A percentile compares a stretch with the other conserved stretches of the same genome.
These are phyloP conservation scores for Logfia minima DNA, from an alignment of 129 eudicot species.

Conservation along the genomic window DNA sequence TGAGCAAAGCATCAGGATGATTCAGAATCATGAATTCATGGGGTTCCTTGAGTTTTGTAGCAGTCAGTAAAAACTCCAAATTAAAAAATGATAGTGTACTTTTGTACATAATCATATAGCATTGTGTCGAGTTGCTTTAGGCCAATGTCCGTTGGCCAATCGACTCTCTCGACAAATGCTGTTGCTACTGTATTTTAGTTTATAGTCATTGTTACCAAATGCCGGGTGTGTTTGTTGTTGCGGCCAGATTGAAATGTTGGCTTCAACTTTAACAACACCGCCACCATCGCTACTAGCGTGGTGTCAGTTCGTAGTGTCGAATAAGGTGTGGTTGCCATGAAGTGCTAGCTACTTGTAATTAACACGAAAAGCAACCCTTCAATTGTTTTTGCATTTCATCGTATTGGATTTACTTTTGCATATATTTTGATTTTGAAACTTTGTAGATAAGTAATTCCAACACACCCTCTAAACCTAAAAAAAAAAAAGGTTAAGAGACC, in stretches of 20 bases:
- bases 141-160: conserved; percentile 43
- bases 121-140: conserved; percentile 25
- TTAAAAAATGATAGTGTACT: background rate
- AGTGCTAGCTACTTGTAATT: conserved; percentile 40
- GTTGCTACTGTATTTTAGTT: background rate
- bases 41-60: conserved; percentile 81
- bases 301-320: conserved; percentile 20
- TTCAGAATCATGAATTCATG: conserved; percentile 81
- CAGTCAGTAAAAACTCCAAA: conserved; percentile 42
- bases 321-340: conserved; percentile 18
- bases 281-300: conserved; percentile 8
- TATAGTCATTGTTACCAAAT: conserved; percentile 7
- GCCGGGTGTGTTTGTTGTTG: conserved; percentile 1
- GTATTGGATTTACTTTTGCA: conserved; percentile 26
- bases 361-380: conserved; percentile 36
- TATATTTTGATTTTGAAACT: background rate
- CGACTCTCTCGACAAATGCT: conserved; percentile 1
- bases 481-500: no score
- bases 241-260: background rate
- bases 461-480: no score
- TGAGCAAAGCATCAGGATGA: conserved; percentile 73
- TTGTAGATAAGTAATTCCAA: background rate
- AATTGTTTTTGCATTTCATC: conserved; percentile 22
- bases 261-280: background rate
- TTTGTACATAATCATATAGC: background rate